phyloP scores from a whole-genome alignment of 805 yeast genomes.

The Candida chilensis region DNA sequence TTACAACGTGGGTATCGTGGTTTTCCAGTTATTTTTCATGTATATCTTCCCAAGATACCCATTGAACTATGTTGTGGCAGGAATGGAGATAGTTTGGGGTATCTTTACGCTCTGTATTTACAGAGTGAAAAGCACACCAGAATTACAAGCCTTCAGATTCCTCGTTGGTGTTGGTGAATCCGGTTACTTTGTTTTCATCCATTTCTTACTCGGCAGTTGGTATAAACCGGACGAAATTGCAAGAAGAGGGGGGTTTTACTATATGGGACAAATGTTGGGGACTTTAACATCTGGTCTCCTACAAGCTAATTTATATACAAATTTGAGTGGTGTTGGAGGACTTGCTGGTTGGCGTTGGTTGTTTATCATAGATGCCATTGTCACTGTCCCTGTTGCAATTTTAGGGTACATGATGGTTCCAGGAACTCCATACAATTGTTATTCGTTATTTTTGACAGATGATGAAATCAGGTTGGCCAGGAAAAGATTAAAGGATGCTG shows the following conservation, averaged over 20 bases:
- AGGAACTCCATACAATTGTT: constrained; percentile 55
- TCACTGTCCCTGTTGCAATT: constrained; percentile 49
- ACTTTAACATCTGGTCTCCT: constrained; percentile 53
- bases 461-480: constrained; percentile 49
- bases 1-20: constrained; percentile 48
- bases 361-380: constrained; percentile 55
- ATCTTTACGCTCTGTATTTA: constrained; percentile 51
- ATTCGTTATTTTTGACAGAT: constrained; percentile 42
- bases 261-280: constrained; percentile 57
- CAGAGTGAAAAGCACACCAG: constrained; percentile 35
- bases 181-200: constrained; percentile 31
- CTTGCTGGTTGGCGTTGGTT: constrained; percentile 68
- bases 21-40: constrained; percentile 57
- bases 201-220: constrained; percentile 45
- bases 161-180: constrained; percentile 65
- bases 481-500: constrained; percentile 23
- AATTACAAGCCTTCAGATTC: constrained; percentile 55
- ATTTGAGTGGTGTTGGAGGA: constrained; percentile 41
- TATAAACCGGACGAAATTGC: constrained; percentile 47
- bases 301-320: constrained; percentile 42
- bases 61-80: constrained; percentile 41
- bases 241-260: constrained; percentile 54
- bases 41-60: constrained; percentile 48
- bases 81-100: constrained; percentile 60
- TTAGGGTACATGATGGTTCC: constrained; percentile 49